phyloP scores from a whole-genome alignment of 2,329 filamentous ascomycete genomes.

The Aspergillus sp. region DNA sequence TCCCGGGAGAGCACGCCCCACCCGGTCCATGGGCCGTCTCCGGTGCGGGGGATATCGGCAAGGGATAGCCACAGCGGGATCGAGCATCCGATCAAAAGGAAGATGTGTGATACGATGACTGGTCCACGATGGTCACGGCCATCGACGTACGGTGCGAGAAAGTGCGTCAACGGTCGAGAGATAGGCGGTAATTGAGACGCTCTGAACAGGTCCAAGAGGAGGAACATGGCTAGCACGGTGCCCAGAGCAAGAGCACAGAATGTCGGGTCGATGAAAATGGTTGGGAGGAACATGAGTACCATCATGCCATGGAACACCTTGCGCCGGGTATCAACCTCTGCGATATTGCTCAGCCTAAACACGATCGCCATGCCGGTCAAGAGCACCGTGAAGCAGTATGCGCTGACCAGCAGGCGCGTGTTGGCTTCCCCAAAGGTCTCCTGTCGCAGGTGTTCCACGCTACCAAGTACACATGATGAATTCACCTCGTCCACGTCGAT shows the following conservation, averaged over 20 bases:
- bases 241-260: slow-evolving; percentile 75
- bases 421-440: slow-evolving; percentile 66
- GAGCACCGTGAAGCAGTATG: slow-evolving; percentile 68
- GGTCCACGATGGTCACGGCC: slow-evolving; percentile 87
- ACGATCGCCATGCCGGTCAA: slow-evolving; percentile 66
- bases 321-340: slow-evolving; percentile 88
- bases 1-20: slow-evolving; percentile 73
- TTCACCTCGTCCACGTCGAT: slow-evolving; percentile 23
- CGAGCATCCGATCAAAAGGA: slow-evolving; percentile 87
- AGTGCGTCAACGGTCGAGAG: slow-evolving; percentile 74
- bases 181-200: slow-evolving; percentile 88
- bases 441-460: slow-evolving; percentile 60
- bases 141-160: slow-evolving; percentile 89
- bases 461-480: slow-evolving; percentile 47
- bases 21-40: slow-evolving; percentile 51
- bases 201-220: slow-evolving; percentile 80
- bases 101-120: slow-evolving; percentile 93
- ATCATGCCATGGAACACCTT: slow-evolving; percentile 99
- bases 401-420: slow-evolving; percentile 67
- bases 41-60: slow-evolving; percentile 58
- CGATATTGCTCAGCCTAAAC: slow-evolving; percentile 64
- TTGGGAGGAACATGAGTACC: slow-evolving; percentile 88
- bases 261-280: slow-evolving; percentile 76
- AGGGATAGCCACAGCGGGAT: slow-evolving; percentile 89
- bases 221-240: slow-evolving; percentile 73